Base-by-base conservation (phyloP, 1,139 yeast genomes). In the Petasospora fabianii region DNA sequence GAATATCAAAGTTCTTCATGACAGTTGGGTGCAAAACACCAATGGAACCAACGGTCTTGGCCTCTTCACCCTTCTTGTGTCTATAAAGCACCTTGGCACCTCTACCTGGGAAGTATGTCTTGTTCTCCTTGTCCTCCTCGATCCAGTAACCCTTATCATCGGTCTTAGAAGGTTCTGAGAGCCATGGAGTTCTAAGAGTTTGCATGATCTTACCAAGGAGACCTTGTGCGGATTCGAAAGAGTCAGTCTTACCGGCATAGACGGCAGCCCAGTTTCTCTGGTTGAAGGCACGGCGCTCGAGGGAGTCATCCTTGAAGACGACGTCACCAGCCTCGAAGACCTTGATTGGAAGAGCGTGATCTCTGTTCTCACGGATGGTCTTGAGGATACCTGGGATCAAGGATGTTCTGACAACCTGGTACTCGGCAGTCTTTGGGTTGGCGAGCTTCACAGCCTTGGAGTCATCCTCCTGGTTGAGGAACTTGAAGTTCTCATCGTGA, bases 21-120 rank as follows among this genome's bases (percentile, higher is more conserved):
- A 94, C 98, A 59, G 85, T 88, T 27, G 99, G 99, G 63, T 94
- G 99, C 58, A 94, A 72, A 42, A 88, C 97, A 60, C 99, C 99
- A 53, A 94, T 70, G 35, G 79, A 68, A 51, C 99, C 99, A 56
- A 94, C 75, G 38, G 69, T 76, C 49, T 71, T 65, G 20, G 71
- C 73, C 32, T 73, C 66, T 20, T 64, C 81, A 42, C 77, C 83
- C 47, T 76, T 75, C 44, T 68, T 72, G 43, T 73, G 66, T 68
- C 95, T 77, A 69, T 80, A 84, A 64, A 73, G 76, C 45, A 94
- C 74, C 56, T 76, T 80, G 36, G 98, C 98, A 46, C 97, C 97
- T 71, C 98, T 83, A 35, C 97, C 98, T 32, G 96, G 96, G 84
- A 94, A 92, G 68, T 75, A 94, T 44, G 95, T 84, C 36, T 77